Evolutionary conservation across 2,329 filamentous ascomycete genomes (phyloP).

Genomic region (Fusarium pseudocircinatum): DNA sequence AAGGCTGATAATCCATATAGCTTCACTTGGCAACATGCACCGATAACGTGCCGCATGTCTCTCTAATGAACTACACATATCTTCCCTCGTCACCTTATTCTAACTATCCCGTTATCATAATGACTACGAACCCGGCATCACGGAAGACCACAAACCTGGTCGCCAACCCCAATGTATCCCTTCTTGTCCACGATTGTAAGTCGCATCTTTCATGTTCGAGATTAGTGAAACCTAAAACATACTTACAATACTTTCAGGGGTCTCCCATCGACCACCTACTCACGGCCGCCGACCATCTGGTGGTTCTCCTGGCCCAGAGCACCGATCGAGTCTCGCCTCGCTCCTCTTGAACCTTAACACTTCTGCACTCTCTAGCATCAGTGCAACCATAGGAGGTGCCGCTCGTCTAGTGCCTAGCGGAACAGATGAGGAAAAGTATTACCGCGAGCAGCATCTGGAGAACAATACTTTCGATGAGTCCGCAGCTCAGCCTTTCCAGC

Average conservation of each 20-base stretch:
- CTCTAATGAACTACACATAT: slow-evolving; percentile 99
- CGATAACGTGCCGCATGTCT: slow-evolving; percentile 86
- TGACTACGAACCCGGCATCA: slow-evolving; percentile 85
- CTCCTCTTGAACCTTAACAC: slow-evolving; percentile 93
- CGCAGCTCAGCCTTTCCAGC: slow-evolving; percentile 46
- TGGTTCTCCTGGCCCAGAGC: slow-evolving; percentile 71
- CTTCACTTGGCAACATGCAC: slow-evolving; percentile 94
- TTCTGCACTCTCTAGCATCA: slow-evolving; percentile 86
- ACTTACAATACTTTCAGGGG: slow-evolving; percentile 62
- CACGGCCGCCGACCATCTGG: slow-evolving; percentile 66
- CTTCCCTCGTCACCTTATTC: slow-evolving; percentile 80
- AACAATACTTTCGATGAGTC: slow-evolving; percentile 87
- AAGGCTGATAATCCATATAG: slow-evolving; percentile 55
- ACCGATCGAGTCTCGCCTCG: slow-evolving; percentile 79
- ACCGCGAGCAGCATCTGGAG: slow-evolving; percentile 82
- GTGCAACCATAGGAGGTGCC: slow-evolving; percentile 90
- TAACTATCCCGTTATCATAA: slow-evolving; percentile 84
- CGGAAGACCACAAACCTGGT: slow-evolving; percentile 85
- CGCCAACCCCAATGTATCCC: slow-evolving; percentile 85
- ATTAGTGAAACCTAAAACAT: background rate
- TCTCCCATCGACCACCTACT: slow-evolving; percentile 88
- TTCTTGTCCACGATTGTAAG: slow-evolving; percentile 92
- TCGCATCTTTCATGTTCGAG: background rate
- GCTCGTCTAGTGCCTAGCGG: slow-evolving; percentile 78
- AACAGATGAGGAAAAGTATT: slow-evolving; percentile 85